Base-by-base conservation (phyloP, 2,329 filamentous ascomycete species). In the Coniochaeta sp. region DNA sequence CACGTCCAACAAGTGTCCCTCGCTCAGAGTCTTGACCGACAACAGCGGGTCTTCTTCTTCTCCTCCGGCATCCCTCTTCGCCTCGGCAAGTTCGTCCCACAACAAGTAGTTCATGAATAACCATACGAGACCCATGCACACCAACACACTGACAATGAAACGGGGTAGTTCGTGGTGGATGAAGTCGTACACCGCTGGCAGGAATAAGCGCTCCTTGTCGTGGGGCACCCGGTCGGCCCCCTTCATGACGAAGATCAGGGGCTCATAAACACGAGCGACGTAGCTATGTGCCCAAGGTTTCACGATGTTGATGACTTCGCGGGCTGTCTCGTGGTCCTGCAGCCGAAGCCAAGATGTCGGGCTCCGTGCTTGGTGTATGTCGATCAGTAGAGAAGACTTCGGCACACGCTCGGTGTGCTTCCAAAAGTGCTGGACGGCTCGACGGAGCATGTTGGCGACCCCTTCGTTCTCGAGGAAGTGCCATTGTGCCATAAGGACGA, bases 281-380 rank as follows among this genome's bases (percentile, higher is more conserved):
- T 91, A 90, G 70, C 85, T 89, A 67, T 89, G 81, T 1, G 86
- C 83, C 59, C 81, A 77, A 7, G 89, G 89, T 64, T 90, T 91
- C 66, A 92, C 82, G 34, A 89, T 82, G n/a, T 84, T 81, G 69
- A 93, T 90, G 17, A 93, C 82, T 68, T 93, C 90, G 40, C 82
- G 83, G 2, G 89, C 89, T 1, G 89, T 91, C 67, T 90, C 88
- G 66, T 91, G 89, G 66, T 93, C 89, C 70, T 93, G 90, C 60
- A 91, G 79, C 28, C 83, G 82, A 57, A 93, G 77, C 90, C 90
- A 93, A 17, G 89, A 88, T 4, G 82, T 85, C 1, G 88, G 89
- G n/a, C 86, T 89, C 62, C 89, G 80, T 2, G 88, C 89, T 69
- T 91, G 89, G 67, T 93, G 87, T 62, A 92, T 82, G 24, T 83